Conservation (phyloP, 1,284 basidiomycete species). For the Leccinum pachyderme region DNA sequence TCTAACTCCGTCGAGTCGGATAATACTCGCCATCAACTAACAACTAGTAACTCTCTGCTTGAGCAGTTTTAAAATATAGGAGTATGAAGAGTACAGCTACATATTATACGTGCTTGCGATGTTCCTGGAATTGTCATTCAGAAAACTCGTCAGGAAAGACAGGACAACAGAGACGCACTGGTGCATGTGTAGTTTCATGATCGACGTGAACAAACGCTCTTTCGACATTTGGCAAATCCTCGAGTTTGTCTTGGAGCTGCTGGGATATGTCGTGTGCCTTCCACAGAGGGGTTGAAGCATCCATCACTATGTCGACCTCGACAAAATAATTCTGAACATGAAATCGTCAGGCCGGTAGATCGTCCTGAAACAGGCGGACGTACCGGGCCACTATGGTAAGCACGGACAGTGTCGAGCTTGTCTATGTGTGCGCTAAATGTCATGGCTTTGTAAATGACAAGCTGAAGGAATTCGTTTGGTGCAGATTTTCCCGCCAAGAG, state of each 20-base stretch:
- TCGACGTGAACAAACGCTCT: conserved; percentile 93
- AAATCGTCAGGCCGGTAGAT: neutral
- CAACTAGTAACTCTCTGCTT: no score
- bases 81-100: no score
- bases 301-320: conserved; percentile 94
- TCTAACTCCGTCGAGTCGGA: no score
- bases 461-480: conserved; percentile 85
- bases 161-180: conserved; percentile 45
- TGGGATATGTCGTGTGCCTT: conserved; percentile 92
- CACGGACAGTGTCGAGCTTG: conserved; percentile 85
- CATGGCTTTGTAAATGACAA: conserved; percentile 90
- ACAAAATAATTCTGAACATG: conserved; percentile 76
- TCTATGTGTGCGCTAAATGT: conserved; percentile 87
- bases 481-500: conserved; percentile 90
- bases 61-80: no score
- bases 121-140: conserved; percentile 25
- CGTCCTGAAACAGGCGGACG: conserved; percentile 14
- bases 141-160: neutral
- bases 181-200: conserved; percentile 84
- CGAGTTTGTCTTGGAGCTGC: conserved; percentile 91
- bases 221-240: conserved; percentile 88
- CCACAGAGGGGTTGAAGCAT: conserved; percentile 85
- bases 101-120: conserved; percentile 29
- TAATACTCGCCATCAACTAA: no score
- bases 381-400: conserved; percentile 81